Conservation (phyloP, 164 flowering plant genomes). For the Santalum album region DNA sequence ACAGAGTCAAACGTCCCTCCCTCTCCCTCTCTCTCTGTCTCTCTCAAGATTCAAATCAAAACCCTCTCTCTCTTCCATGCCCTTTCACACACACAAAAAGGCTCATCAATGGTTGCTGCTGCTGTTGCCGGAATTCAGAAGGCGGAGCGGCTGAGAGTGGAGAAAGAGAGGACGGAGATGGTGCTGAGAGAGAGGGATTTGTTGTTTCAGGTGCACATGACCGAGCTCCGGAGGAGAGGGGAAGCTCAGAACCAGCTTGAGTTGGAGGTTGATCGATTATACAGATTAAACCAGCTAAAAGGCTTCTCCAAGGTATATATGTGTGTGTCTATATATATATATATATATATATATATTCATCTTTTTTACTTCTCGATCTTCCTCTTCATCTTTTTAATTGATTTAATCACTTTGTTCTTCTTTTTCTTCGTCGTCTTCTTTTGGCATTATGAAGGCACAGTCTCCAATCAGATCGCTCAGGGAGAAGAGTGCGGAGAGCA, state of each 20-base stretch:
- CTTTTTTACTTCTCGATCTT: neutral
- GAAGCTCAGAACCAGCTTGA: conserved; percentile 52
- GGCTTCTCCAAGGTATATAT: conserved; percentile 27
- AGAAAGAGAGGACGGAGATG: conserved; percentile 57
- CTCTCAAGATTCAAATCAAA: no score
- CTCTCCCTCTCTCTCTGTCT: no score
- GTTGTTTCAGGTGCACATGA: conserved; percentile 35
- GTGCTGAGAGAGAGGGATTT: conserved; percentile 43
- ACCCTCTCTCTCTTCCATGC: no score
- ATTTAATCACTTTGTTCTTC: no score
- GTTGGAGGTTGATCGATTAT: conserved; percentile 53
- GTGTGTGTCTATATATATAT: neutral
- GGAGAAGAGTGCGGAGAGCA: conserved; percentile 37
- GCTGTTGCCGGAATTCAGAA: no score
- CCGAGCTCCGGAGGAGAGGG: conserved; percentile 38
- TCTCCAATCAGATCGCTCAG: conserved; percentile 49
- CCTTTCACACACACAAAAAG: no score
- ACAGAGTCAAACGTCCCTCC: no score
- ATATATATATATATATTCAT: neutral
- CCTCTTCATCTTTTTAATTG: neutral
- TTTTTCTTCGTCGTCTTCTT: no score
- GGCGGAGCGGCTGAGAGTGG: conserved; percentile 49
- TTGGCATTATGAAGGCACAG: conserved; percentile 23
- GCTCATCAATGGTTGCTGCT: no score
- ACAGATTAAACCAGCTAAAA: conserved; percentile 46